phyloP scores from a whole-genome alignment of 2,329 filamentous ascomycete genomes.

The Aspergillus udagawae region DNA sequence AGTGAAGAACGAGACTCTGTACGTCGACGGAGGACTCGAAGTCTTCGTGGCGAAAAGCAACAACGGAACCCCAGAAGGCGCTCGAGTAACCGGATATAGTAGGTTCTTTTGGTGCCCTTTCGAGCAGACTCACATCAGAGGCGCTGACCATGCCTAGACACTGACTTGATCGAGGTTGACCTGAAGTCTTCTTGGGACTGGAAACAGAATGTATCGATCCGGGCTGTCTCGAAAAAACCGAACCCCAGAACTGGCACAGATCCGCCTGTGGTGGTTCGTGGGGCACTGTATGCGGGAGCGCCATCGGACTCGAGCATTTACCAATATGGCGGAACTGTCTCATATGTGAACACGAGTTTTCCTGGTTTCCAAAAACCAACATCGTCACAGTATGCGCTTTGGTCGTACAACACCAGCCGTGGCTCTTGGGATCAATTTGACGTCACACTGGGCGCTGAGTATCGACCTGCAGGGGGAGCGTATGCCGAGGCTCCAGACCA shows the following conservation, averaged over 20 bases:
- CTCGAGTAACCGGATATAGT: slow-evolving; percentile 27
- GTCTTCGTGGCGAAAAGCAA: slow-evolving; percentile 17
- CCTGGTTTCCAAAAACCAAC: slow-evolving; percentile 23
- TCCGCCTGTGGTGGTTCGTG: slow-evolving; percentile 24
- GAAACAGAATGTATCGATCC: slow-evolving; percentile 25
- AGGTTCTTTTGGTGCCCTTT: background rate
- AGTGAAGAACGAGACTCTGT: slow-evolving; percentile 26
- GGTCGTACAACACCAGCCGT: slow-evolving; percentile 24
- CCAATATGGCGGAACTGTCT: slow-evolving; percentile 31
- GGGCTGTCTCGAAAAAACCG: slow-evolving; percentile 15
- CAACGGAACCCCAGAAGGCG: slow-evolving; percentile 14
- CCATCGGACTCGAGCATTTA: slow-evolving; percentile 22
- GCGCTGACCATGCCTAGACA: slow-evolving; percentile 14
- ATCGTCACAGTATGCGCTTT: slow-evolving; percentile 25
- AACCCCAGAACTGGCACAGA: slow-evolving; percentile 17
- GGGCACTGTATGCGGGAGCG: slow-evolving; percentile 24
- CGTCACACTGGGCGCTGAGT: slow-evolving; percentile 15
- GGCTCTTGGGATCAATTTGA: slow-evolving; percentile 26
- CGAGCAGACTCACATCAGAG: background rate
- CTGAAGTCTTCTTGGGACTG: slow-evolving; percentile 28
- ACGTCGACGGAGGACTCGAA: slow-evolving; percentile 28
- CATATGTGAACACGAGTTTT: slow-evolving; percentile 24
- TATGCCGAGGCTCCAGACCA: slow-evolving; percentile 35
- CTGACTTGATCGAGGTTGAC: slow-evolving; percentile 23
- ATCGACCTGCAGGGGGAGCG: slow-evolving; percentile 34